A percentile compares a stretch with the other conserved stretches of the same genome.
Conservation (phyloP, 768 basidiomycete species). For the Mrakia blollopis region DNA sequence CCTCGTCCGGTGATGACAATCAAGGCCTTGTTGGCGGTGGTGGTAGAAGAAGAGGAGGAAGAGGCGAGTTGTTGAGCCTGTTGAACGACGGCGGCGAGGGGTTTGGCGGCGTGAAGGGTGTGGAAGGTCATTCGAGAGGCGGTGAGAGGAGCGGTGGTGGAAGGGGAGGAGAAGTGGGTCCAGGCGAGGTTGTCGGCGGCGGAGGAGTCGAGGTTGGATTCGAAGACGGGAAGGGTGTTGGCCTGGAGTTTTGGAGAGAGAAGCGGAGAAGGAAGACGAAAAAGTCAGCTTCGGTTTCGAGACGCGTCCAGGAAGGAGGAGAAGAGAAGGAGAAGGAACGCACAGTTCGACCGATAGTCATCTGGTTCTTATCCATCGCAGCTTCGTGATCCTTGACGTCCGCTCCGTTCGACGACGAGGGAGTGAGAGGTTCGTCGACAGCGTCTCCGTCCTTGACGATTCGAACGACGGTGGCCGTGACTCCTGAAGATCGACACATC, state of each 20-base stretch:
- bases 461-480: constrained; percentile 69
- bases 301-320: too few relatives aligned
- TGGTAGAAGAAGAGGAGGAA: constrained; percentile 33
- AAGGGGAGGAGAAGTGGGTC: constrained; percentile 51
- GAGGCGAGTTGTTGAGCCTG: constrained; percentile 56
- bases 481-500: constrained; percentile 59
- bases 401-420: neutral
- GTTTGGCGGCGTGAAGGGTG: constrained; percentile 43
- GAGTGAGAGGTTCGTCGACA: neutral
- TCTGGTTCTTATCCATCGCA: constrained; percentile 13
- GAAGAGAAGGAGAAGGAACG: neutral
- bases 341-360: constrained; percentile 14
- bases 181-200: constrained; percentile 78
- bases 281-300: neutral
- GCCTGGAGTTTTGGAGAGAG: neutral
- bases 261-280: neutral
- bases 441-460: constrained; percentile 42
- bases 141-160: constrained; percentile 49
- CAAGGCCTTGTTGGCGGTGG: constrained; percentile 38
- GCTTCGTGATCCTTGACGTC: constrained; percentile 27
- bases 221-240: constrained; percentile 43
- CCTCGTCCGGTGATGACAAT: constrained; percentile 70
- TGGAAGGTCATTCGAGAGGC: constrained; percentile 57
- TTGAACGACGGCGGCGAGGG: constrained; percentile 47
- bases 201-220: constrained; percentile 63